Percentiles rank a stretch among this genome's conserved stretches.
phyloP scores from a whole-genome alignment of 169 alveolate species.

The Plasmodium yoelii region DNA sequence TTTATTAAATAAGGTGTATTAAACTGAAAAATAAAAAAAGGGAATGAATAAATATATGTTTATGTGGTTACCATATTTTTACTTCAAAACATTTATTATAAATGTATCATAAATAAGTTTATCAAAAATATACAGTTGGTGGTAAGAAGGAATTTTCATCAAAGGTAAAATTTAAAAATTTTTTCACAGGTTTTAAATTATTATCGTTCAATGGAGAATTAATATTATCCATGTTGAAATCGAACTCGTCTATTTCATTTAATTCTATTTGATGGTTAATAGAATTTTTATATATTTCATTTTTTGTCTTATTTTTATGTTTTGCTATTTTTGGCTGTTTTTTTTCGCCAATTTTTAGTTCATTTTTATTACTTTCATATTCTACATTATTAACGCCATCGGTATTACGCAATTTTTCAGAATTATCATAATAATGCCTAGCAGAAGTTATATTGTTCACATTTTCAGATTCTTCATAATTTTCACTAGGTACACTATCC shows the following conservation, averaged over 20 bases:
- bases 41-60: not conserved
- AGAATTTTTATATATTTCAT: conserved; percentile 14
- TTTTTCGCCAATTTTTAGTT: not conserved
- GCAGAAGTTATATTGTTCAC: not conserved
- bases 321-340: conserved; percentile 1
- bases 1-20: conserved; percentile 42
- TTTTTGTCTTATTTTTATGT: not conserved
- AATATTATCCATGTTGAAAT: not conserved
- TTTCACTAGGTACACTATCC: conserved; percentile 31
- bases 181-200: conserved; percentile 14
- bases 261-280: conserved; percentile 8
- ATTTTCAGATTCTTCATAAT: conserved; percentile 13
- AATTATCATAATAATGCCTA: too few relatives aligned
- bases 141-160: conserved; percentile 42
- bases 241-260: conserved; percentile 19
- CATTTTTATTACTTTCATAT: not conserved
- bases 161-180: conserved; percentile 17
- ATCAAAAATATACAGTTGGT: conserved; percentile 34
- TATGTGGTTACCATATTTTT: not conserved
- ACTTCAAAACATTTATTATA: not conserved
- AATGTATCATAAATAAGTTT: not conserved
- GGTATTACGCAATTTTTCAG: not conserved
- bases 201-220: conserved; percentile 4
- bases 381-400: conserved; percentile 7
- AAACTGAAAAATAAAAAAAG: conserved; percentile 33